Conservation (phyloP, 495 filamentous ascomycete genomes). For the Penicillium crystallinum region DNA sequence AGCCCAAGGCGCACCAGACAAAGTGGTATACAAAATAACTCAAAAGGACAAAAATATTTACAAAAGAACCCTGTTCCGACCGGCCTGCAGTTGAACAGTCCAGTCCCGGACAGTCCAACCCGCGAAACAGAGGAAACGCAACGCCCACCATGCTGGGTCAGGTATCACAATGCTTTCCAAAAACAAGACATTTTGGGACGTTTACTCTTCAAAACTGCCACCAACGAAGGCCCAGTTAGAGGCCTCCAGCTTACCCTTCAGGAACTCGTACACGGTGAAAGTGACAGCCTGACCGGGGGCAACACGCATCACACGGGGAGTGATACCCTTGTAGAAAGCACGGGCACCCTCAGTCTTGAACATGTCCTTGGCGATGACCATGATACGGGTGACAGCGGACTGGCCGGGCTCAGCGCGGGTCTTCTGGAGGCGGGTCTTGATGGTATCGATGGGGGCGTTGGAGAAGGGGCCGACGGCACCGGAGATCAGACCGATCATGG, state of each 20-base stretch:
- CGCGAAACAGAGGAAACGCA: constrained; percentile 20
- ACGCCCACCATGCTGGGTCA: constrained; percentile 25
- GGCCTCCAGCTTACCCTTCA: constrained; percentile 78
- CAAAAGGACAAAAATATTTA: constrained; percentile 24
- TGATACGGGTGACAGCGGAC: constrained; percentile 70
- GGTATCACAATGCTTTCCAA: constrained; percentile 28
- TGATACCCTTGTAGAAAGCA: constrained; percentile 99
- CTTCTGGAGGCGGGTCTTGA: constrained; percentile 95
- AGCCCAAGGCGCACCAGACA: constrained; percentile 6
- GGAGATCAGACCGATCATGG: constrained; percentile 81
- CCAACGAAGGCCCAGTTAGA: constrained; percentile 60
- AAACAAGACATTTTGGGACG: constrained; percentile 4
- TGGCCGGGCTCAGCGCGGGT: constrained; percentile 77
- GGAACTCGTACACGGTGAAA: constrained; percentile 92
- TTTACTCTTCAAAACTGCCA: constrained; percentile 70
- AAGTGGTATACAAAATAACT: constrained; percentile 21
- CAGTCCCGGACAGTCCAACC: constrained; percentile 4
- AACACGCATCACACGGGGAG: constrained; percentile 93
- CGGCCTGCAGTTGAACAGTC: constrained; percentile 10
- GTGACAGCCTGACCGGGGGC: constrained; percentile 97
- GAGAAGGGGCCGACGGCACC: constrained; percentile 93
- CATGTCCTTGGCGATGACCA: constrained; percentile 80
- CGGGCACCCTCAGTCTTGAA: constrained; percentile 91
- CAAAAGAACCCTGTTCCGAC: constrained; percentile 13
- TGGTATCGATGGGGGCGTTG: constrained; percentile 98